Conservation (phyloP, 495 filamentous ascomycete species). For the Hypoxylon cercidicola region DNA sequence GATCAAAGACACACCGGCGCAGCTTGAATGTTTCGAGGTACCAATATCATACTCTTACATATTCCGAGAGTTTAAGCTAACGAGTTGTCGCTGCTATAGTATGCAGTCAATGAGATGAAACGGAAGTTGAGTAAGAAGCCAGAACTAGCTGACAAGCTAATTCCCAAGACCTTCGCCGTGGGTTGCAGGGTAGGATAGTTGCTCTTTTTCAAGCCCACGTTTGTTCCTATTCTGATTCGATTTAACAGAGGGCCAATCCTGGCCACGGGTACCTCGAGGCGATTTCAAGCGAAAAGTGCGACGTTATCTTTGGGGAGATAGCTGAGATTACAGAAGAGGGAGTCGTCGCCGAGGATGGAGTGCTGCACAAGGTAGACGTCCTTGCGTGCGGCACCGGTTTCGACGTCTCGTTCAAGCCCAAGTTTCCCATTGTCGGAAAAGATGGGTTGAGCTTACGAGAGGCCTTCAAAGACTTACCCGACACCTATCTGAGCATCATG, state of each 20-base stretch:
- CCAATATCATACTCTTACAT: too few relatives aligned
- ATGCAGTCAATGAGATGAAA: constrained; percentile 50
- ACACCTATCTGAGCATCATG: constrained; percentile 64
- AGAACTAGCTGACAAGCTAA: constrained; percentile 54
- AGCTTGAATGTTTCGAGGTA: constrained; percentile 55
- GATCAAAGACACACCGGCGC: too few relatives aligned
- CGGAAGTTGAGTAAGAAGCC: constrained; percentile 36
- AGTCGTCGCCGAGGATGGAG: constrained; percentile 58
- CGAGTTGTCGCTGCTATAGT: constrained; percentile 49
- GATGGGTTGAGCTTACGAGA: constrained; percentile 56
- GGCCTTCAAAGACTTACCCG: constrained; percentile 61
- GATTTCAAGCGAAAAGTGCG: constrained; percentile 63
- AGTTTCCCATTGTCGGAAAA: constrained; percentile 62
- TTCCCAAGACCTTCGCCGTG: constrained; percentile 53
- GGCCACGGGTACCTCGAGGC: constrained; percentile 70
- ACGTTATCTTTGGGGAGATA: constrained; percentile 60
- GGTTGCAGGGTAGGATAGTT: constrained; percentile 71
- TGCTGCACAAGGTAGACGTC: constrained; percentile 57
- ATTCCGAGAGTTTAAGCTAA: too few relatives aligned
- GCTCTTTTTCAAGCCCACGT: too few relatives aligned
- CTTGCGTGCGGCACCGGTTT: constrained; percentile 71
- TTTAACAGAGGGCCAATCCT: constrained; percentile 71
- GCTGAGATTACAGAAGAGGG: constrained; percentile 59
- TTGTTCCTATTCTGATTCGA: too few relatives aligned
- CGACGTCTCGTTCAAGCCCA: constrained; percentile 61